phyloP scores from a whole-genome alignment of 331 rosid species.

The Prunus yedoensis region DNA sequence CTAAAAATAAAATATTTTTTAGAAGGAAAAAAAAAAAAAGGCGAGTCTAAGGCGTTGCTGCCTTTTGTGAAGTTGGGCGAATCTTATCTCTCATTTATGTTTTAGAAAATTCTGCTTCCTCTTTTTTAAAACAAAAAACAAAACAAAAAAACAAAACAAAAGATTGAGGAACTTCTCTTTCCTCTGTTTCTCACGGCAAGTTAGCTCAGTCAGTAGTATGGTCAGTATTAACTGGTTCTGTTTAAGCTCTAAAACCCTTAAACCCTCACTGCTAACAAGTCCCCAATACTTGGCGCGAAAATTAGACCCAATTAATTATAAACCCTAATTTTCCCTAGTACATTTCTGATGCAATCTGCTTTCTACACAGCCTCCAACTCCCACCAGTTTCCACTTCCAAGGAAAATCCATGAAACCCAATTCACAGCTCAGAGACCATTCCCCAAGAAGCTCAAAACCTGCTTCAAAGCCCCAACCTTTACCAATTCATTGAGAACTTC shows the following conservation, averaged over 20 bases:
- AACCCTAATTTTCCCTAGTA: not conserved
- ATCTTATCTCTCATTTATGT: not conserved
- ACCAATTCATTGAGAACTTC: conserved; percentile 50
- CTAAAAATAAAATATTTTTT: too few species aligned
- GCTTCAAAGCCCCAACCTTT: conserved; percentile 22
- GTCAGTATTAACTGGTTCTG: too few species aligned
- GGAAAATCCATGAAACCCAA: conserved; percentile 37
- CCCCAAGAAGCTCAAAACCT: conserved; percentile 25
- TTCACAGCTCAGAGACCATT: conserved; percentile 13
- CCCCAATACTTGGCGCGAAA: conserved; percentile 28
- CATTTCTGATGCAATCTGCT: conserved; percentile 61
- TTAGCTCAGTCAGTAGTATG: too few species aligned
- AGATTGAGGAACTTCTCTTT: too few species aligned
- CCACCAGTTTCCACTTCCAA: conserved; percentile 35
- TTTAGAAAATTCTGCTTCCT: too few species aligned
- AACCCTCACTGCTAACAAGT: not conserved
- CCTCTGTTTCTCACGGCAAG: not conserved
- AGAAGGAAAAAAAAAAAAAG: too few species aligned
- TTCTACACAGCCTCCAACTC: conserved; percentile 36
- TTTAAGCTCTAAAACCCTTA: conserved; percentile 12
- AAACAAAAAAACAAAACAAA: rapidly evolving
- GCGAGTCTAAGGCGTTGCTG: too few species aligned
- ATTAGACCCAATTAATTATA: not conserved
- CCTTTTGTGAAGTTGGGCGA: not conserved
- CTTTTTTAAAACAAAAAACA: too few species aligned